Evolutionary conservation across 345 rosid species (phyloP), one percentile per base, ranked within the genome.

Genomic region (Eutrema yunnanense): DNA sequence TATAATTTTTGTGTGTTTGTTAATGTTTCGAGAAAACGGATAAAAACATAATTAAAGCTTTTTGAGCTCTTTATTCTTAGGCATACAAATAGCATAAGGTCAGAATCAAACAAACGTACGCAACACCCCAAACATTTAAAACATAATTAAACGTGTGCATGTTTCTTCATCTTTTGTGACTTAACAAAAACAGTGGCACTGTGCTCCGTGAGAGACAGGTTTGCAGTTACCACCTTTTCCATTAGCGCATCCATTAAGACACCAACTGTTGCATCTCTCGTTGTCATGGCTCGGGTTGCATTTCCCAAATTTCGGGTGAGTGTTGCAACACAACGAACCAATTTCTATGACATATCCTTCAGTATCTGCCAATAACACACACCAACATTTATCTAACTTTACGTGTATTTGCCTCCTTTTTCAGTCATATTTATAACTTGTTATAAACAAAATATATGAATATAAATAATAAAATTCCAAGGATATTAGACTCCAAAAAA

Each of bases 261-360:
- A 72, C 55, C 62, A 72, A 41, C 37, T 3, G 47, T 62, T 73
- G 40, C 72, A 65, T 47, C 71, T 46, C 55, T 11, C 43, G 0
- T 38, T 38, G 62, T 65, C 71, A 11, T 73, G 11, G 26, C 6
- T 46, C 11, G 76, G 16, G 13, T 63, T 14, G 14, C 76, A 63
- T 22, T 72, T 63, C 8, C 76, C 76, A 54, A 72, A 72, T 22
- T 54, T 72, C 6, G 70, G 70, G 8, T 63, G 70, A 38, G n/a
- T 72, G 58, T 72, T 63, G 53, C 76, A 72, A 22, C 76, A 72
- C 70, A 63, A 36, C 0, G 70, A 72, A 12, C 47, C 70, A 42
- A 69, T 8, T 36, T 51, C 48, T 37, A 48, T 4, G 27, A 0
- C 7, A 8, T 55, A 44, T 14, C 67, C 63, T 44, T 68, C 54